Base-by-base conservation (phyloP, 371 early-diverging fungal genomes). In the Apophysomyces variabilis region DNA sequence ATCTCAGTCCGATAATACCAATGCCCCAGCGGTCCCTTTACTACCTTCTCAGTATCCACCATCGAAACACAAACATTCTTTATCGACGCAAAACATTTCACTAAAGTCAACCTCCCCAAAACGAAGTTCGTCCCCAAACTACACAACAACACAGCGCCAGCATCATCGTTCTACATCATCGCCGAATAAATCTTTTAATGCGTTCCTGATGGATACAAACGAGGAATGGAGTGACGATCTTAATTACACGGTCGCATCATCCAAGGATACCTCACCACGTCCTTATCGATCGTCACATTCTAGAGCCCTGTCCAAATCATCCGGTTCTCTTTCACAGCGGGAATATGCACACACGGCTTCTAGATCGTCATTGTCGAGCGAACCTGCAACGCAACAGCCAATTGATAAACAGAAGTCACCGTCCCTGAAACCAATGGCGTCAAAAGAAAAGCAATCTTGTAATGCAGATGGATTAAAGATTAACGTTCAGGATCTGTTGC, bases 151-250 rank as follows among this genome's bases (percentile, higher is more conserved):
- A 8, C 58, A 58, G 18, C 62, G 47, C 38, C 58, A 68, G 16
- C 74, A 80, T 60, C 47, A 65, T 47, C 66, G 73, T 36, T 71
- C 70, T 4, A 63, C 70, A 26, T 73, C 78, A n/a, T 72, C 84
- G 26, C 75, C 73, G 5, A 65, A 68, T 38, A 82, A 79, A 68
- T 76, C 76, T 1, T 83, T 83, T 56, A 68, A 79, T 62, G 78
- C 76, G 21, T 85, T 84, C 62, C 62, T 81, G 45, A 72, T 75
- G 47, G 82, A 83, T 38, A 83, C 84, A 21, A 82, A 85, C 60
- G 82, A 82, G 41, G 86, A 82, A 66, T 85, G 85, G 85, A 77
- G 77, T 58, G 83, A 82, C 64, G 73, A 70, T 47, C 68, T 74
- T 7, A 78, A 74, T 26, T 61, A 71, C 37, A 58, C 66, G 18